A percentile compares a stretch with the other conserved stretches of the same genome.
Conservation (phyloP, 805 yeast genomes). For the Wickerhamiella dianesei region DNA sequence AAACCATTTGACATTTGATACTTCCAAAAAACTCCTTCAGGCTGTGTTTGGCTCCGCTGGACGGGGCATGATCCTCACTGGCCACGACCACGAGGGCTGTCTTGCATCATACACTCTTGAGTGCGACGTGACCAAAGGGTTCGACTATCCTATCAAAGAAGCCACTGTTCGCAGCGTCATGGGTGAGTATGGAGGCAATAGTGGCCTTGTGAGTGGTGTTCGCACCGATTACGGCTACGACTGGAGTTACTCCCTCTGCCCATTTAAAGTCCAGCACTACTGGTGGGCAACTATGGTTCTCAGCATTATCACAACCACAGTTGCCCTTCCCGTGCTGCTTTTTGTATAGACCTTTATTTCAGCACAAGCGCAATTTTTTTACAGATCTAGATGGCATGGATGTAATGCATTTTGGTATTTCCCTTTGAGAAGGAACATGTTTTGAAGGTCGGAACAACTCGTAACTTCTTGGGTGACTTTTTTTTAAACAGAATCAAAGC, state of each 20-base stretch:
- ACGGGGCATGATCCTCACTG: conserved; percentile 68
- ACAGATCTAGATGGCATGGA: too few relatives aligned
- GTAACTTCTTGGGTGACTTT: too few relatives aligned
- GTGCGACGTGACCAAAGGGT: conserved; percentile 18
- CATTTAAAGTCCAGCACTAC: conserved; percentile 74
- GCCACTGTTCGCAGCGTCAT: conserved; percentile 83
- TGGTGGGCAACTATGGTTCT: conserved; percentile 85
- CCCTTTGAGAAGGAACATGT: too few relatives aligned
- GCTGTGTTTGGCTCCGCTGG: conserved; percentile 52
- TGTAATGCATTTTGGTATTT: too few relatives aligned
- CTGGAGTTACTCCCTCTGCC: conserved; percentile 60
- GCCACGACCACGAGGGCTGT: conserved; percentile 96
- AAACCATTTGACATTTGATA: conserved; percentile 61
- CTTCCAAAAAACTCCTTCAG: conserved; percentile 54
- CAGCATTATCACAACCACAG: conserved; percentile 23
- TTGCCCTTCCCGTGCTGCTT: neutral
- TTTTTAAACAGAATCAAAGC: too few relatives aligned
- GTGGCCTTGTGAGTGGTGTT: conserved; percentile 72
- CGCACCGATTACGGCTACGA: conserved; percentile 44
- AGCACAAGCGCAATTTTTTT: too few relatives aligned
- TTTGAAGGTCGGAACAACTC: too few relatives aligned
- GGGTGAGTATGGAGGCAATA: conserved; percentile 90
- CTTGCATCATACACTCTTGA: conserved; percentile 38
- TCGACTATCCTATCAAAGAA: conserved; percentile 30
- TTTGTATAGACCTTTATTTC: too few relatives aligned